Base-by-base conservation (phyloP, 2,329 filamentous ascomycete genomes). In the Exophiala dermatitidis region DNA sequence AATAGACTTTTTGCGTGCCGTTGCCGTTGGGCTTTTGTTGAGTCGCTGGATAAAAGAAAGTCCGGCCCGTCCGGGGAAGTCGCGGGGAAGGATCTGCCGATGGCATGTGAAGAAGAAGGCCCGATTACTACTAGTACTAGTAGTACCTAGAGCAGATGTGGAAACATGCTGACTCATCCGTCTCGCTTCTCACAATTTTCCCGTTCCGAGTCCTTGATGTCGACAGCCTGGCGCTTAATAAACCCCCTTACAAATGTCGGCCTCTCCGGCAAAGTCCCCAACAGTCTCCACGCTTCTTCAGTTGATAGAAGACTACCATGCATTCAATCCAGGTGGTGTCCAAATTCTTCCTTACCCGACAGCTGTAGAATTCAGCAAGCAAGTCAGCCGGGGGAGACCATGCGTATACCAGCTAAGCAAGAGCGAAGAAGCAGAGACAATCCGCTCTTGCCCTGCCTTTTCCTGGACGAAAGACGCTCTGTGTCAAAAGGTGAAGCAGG, bases 271-370 rank as follows among this genome's bases (percentile, higher is more conserved):
- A 7, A 45, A 32, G 3, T 9, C 28, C 12, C 28, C 41, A 10
- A 38, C 53, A n/a, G 19, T 55, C 4, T 36, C 34, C 9, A 48
- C 38, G 29, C 43, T 59, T 3, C 38, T 59, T 8, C 29, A 51
- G 26, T 36, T 62, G 19, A 55, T 62, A 3, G 50, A 62, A 43
- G 60, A 63, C 44, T 63, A 62, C 36, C 60, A 59, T 40, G 52
- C 54, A 28, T 60, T 60, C 54, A 63, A 63, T 41, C 53, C 58
- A 8, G 40, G 50, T 10, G 49, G 41, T 3, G 55, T 62, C 32
- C 34, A 48, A 3, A 38, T 47, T 1, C 44, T 53, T n/a, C 48
- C 58, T 3, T 56, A 54, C 34, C 61, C 61, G 2, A 55, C 60
- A n/a, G 10, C 51, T 4, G 31, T 62, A 19, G 54, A 62, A 6